Base-by-base conservation (phyloP, 345 rosid genomes). In the Conringia planisiliqua region DNA sequence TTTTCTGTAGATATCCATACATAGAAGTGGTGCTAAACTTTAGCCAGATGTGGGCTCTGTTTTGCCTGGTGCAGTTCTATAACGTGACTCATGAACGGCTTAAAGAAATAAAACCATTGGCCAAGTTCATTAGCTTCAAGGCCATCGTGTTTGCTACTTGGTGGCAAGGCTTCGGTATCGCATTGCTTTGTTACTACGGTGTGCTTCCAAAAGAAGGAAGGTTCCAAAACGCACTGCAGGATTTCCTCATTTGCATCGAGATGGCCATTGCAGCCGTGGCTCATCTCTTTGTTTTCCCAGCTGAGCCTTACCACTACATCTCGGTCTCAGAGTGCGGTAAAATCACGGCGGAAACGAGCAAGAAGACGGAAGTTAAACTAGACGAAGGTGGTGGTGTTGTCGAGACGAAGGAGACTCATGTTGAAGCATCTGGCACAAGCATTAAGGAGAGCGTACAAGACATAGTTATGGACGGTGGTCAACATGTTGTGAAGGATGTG, bases 41-140 rank as follows among this genome's bases (percentile, higher is more conserved):
- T 82, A 94, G 98, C 81, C 97, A 88, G 79, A 87, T 88, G 96
- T 94, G 97, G 96, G 97, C 96, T 62, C 63, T 91, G 20, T 91
- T 85, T 81, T 91, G 97, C 86, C 86, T 94, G 5, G 86, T 94
- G 38, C 94, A 90, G 85, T 91, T 94, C 89, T 94, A 90, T 68
- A 85, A 87, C 42, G 90, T 78, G 8, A 87, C 90, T 11, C 93
- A 88, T 42, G 95, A 91, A 79, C 83, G 86, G n/a, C 93, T 94
- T 47, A 79, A 76, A 57, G 82, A 83, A 5, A 91, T 91, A 76
- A 90, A 80, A 83, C 97, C 97, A 1, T 83, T 90, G 7, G 88
- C 95, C 4, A 94, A 90, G 82, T 90, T 94, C 76, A 83, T 91
- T 58, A 94, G 98, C 91, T 91, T 91, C 85, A 94, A 94, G 80